Conservation (phyloP, 23 red algal genomes). For the Gracilaria caudata region DNA sequence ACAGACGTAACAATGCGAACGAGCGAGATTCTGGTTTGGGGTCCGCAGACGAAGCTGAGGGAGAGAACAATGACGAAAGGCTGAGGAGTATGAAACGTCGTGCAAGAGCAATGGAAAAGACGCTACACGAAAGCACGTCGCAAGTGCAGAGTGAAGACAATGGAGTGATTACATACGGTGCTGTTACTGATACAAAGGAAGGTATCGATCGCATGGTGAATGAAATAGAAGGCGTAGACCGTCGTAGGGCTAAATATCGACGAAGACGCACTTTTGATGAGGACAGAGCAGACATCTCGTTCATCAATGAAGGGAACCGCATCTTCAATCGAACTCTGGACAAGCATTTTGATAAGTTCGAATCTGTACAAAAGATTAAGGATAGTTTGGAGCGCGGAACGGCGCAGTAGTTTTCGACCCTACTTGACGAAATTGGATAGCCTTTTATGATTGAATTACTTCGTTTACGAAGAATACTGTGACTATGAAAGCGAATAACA, state of each 20-base stretch:
- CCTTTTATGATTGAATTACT: neutral
- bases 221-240: conserved; percentile 56
- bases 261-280: conserved; percentile 65
- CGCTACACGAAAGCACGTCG: neutral
- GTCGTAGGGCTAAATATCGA: conserved; percentile 49
- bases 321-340: conserved; percentile 75
- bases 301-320: conserved; percentile 83
- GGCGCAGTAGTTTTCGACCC: conserved; percentile 1
- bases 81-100: conserved; percentile 64
- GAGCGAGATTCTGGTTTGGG: conserved; percentile 3
- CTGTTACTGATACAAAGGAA: conserved; percentile 26
- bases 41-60: conserved; percentile 70
- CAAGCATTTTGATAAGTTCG: conserved; percentile 73
- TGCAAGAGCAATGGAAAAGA: conserved; percentile 9
- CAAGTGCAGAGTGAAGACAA: neutral
- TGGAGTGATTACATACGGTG: conserved; percentile 36
- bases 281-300: conserved; percentile 67
- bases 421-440: too few relatives aligned
- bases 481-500: neutral
- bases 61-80: conserved; percentile 48
- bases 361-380: conserved; percentile 74
- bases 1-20: neutral
- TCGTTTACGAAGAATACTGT: neutral
- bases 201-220: conserved; percentile 58
- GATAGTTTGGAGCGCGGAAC: conserved; percentile 85